Evolutionary conservation across 1,284 basidiomycete genomes (phyloP).

Genomic region (Leccinum variabile): DNA sequence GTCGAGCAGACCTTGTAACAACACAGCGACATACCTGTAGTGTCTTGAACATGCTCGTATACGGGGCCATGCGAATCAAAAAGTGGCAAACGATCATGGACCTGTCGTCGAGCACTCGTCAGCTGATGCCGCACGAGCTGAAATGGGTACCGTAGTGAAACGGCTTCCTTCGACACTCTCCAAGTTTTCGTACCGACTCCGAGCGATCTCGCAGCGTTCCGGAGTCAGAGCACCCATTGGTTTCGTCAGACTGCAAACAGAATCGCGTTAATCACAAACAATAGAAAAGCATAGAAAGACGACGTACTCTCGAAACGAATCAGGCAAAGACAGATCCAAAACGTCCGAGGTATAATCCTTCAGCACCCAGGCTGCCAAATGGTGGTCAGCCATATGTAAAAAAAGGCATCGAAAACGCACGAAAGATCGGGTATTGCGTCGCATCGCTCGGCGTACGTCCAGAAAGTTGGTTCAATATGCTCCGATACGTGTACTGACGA

Average conservation of each 20-base stretch:
- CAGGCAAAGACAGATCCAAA: slow-evolving; percentile 67
- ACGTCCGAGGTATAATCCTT: slow-evolving; percentile 79
- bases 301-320: slow-evolving; percentile 77
- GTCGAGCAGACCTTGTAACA: not conserved
- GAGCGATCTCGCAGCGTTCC: slow-evolving; percentile 70
- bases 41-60: slow-evolving; percentile 90
- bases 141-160: slow-evolving; percentile 97
- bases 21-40: slow-evolving; percentile 52
- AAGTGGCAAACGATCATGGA: slow-evolving; percentile 98
- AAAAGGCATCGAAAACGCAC: slow-evolving; percentile 43
- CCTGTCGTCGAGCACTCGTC: slow-evolving; percentile 14
- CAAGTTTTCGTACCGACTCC: slow-evolving; percentile 73
- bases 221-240: slow-evolving; percentile 92
- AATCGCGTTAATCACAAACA: slow-evolving; percentile 9
- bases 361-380: slow-evolving; percentile 74
- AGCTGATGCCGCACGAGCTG: slow-evolving; percentile 53
- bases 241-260: slow-evolving; percentile 57
- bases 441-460: slow-evolving; percentile 92
- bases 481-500: slow-evolving; percentile 79
- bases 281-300: slow-evolving; percentile 2
- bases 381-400: not conserved
- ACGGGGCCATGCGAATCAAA: slow-evolving; percentile 87
- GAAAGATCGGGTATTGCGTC: slow-evolving; percentile 95
- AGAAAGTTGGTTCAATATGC: slow-evolving; percentile 85
- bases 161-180: slow-evolving; percentile 78